Conservation (phyloP, 1,284 basidiomycete species). For the Cryptococcus sp. region DNA sequence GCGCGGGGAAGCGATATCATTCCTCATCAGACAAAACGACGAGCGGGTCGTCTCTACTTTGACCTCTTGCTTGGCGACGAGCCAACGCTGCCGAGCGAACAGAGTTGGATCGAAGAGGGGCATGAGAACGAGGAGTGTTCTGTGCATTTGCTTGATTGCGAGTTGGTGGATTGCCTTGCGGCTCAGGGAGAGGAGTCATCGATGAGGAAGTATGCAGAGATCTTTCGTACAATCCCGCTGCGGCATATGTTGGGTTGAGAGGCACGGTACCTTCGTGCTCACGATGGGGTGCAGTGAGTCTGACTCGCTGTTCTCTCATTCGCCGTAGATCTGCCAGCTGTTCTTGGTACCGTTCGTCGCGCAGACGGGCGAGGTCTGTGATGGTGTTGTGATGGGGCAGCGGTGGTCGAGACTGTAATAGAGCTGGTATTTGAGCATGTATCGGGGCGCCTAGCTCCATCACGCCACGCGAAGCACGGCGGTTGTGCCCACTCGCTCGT, state of each 20-base stretch:
- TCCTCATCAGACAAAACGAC: slow-evolving; percentile 23
- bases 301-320: slow-evolving; percentile 16
- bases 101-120: background rate
- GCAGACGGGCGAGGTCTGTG: background rate
- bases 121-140: background rate
- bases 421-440: background rate
- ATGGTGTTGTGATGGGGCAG: too few species aligned
- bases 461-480: slow-evolving; percentile 34
- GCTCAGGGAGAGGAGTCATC: too few species aligned
- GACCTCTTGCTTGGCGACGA: slow-evolving; percentile 23
- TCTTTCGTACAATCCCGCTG: background rate
- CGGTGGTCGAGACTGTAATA: too few species aligned
- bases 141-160: too few species aligned
- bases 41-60: slow-evolving; percentile 23
- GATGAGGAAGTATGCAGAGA: too few species aligned
- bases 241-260: background rate
- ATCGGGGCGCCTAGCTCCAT: slow-evolving; percentile 32
- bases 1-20: background rate
- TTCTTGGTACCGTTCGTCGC: slow-evolving; percentile 1
- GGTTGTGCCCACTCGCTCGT: slow-evolving; percentile 16
- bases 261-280: too few species aligned
- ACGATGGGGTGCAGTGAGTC: slow-evolving; percentile 4
- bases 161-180: too few species aligned
- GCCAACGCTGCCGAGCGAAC: slow-evolving; percentile 17
- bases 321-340: slow-evolving; percentile 17